A percentile compares a stretch with the other conserved stretches of the same genome.
phyloP scores from a whole-genome alignment of 179 eudicot species.

The Amaranthus tricolor region DNA sequence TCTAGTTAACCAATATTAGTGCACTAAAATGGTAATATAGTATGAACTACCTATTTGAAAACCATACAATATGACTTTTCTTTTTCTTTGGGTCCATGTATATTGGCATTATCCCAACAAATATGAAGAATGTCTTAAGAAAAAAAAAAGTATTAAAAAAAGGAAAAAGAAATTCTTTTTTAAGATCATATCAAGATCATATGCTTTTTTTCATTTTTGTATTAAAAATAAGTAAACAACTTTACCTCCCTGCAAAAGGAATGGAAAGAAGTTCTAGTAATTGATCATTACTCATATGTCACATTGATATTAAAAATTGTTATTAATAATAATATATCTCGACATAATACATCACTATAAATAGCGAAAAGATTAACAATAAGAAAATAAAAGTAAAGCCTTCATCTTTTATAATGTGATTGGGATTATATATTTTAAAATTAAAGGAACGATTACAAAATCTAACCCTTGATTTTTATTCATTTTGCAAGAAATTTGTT shows the following conservation, averaged over 20 bases:
- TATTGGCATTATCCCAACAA: neutral
- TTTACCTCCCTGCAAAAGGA: neutral
- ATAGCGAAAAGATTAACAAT: too few relatives aligned
- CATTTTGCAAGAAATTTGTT: neutral
- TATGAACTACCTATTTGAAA: too few relatives aligned
- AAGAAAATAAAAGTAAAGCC: constrained; percentile 1
- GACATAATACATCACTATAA: too few relatives aligned
- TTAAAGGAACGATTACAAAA: neutral
- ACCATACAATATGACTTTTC: neutral
- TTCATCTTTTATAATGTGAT: neutral
- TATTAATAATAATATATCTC: neutral
- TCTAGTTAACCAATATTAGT: too few relatives aligned
- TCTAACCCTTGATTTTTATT: constrained; percentile 9
- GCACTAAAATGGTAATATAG: too few relatives aligned
- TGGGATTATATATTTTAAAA: neutral
- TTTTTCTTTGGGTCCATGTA: neutral
- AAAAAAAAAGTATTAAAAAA: neutral
- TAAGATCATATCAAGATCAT: neutral
- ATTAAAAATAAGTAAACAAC: too few relatives aligned
- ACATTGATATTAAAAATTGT: too few relatives aligned
- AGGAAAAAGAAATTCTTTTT: neutral
- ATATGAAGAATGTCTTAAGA: neutral
- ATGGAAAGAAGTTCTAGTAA: neutral
- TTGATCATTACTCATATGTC: neutral
- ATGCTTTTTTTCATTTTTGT: neutral